These are phyloP conservation scores for Candida glucosophila DNA, from an alignment of 1,139 yeast species.

Conservation along the genomic window DNA sequence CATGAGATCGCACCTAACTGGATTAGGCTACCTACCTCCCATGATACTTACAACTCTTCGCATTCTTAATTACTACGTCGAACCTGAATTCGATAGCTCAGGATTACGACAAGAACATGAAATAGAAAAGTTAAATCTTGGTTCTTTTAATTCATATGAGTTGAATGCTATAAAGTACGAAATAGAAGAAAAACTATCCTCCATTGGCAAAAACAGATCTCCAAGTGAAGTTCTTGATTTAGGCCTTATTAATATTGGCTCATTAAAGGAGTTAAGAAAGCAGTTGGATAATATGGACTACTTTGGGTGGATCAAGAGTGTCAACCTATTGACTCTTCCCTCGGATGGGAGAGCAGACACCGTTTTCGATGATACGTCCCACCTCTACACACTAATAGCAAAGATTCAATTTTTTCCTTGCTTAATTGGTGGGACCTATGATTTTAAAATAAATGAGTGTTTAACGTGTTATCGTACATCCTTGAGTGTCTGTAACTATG, in stretches of 20 bases:
- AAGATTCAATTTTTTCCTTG: slow-evolving; percentile 40
- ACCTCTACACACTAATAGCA: slow-evolving; percentile 22
- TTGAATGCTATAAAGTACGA: not conserved
- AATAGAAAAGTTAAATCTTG: not conserved
- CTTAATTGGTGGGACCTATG: slow-evolving; percentile 22
- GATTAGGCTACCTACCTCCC: slow-evolving; percentile 6
- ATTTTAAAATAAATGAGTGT: slow-evolving; percentile 26
- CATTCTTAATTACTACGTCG: slow-evolving; percentile 12
- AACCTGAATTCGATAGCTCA: slow-evolving; percentile 5
- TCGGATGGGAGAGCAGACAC: slow-evolving; percentile 1
- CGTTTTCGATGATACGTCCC: slow-evolving; percentile 6
- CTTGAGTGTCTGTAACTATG: slow-evolving; percentile 14
- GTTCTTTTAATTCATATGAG: not conserved
- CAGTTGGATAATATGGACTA: too few relatives aligned
- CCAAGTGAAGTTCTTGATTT: too few relatives aligned
- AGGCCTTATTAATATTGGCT: too few relatives aligned
- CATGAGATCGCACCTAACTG: slow-evolving; percentile 3
- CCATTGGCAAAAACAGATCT: too few relatives aligned
- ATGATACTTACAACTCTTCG: slow-evolving; percentile 12
- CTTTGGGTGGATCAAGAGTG: too few relatives aligned
- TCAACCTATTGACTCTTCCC: too few relatives aligned
- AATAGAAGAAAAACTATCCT: slow-evolving; percentile 11
- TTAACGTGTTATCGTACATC: slow-evolving; percentile 28
- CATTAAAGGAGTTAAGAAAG: too few relatives aligned
- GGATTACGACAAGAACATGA: not conserved